Base-by-base conservation (phyloP, 768 basidiomycete genomes). In the Russula olivacea region DNA sequence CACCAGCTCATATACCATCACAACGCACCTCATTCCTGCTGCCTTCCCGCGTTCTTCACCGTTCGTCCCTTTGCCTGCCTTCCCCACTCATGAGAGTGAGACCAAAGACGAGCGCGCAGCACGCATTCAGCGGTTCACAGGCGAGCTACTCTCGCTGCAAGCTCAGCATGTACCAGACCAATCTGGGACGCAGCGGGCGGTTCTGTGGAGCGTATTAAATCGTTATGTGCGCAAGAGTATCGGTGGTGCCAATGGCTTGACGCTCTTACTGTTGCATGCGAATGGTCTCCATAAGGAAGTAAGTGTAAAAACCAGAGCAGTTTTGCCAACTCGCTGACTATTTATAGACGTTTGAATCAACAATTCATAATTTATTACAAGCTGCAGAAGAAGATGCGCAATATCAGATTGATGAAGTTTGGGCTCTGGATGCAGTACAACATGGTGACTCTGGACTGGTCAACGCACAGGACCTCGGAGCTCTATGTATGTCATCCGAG, bases 241-340 rank as follows among this genome's bases (percentile, higher is more conserved):
- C 11, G 62, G 57, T 36, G 71, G 69, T 25, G 83, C 87, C 0
- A 71, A 69, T 23, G 83, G 87, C 0, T 56, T 89, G 11, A 95
- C 91, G 0, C 73, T 95, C 56, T 81, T 94, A 65, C 77, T 90
- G 52, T 82, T 83, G 4, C 93, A 95, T 71, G 91, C 91, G 2
- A 95, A 91, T 72, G 93, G 94, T 1, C 88, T 95, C 68, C 83
- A 83, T 52, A 95, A 94, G 72, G 92, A 95, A 84, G 90, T 85
- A 58, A 53, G 82, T 55, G n/a, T 8, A 4, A 28, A 19, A 23
- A 19, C 15, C 4, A 4, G 21, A 14, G 34, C 1, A 30, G 23
- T 48, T 32, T 23, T 58, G 15, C 11, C 47, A 41, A 43, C 50
- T 28, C 36, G 7, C 8, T 36, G 59, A 51, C 36, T 47, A 54